phyloP scores from a whole-genome alignment of 2,329 filamentous ascomycete genomes.

The Colletotrichum tabaci region DNA sequence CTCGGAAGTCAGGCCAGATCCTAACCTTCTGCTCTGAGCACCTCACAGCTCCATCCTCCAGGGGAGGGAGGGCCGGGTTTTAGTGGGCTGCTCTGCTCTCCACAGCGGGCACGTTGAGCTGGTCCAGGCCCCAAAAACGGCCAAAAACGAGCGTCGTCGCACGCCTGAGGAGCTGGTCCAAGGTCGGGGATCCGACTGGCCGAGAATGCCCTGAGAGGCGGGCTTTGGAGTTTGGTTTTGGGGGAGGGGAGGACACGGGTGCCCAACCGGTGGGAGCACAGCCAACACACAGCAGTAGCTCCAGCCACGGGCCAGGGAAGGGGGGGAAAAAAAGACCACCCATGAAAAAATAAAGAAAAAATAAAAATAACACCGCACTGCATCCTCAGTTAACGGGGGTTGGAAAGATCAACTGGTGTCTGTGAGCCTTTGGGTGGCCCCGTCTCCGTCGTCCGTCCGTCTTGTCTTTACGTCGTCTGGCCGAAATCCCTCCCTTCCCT shows the following conservation, averaged over 20 bases:
- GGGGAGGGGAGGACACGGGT: conserved; percentile 21
- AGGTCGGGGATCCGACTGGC: conserved; percentile 36
- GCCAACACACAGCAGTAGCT: conserved; percentile 35
- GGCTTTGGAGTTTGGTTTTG: conserved; percentile 1
- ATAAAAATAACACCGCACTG: conserved; percentile 16
- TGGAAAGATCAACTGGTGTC: conserved; percentile 22
- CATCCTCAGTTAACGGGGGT: conserved; percentile 4
- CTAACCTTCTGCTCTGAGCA: not conserved
- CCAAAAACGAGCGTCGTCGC: conserved; percentile 35
- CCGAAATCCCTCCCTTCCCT: conserved; percentile 40
- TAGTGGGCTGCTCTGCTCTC: conserved; percentile 18
- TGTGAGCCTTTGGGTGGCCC: conserved; percentile 16
- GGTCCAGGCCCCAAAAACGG: conserved; percentile 27
- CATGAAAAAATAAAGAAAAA: conserved; percentile 6
- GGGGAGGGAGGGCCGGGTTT: not conserved
- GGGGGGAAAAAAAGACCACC: not conserved
- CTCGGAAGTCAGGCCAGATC: not conserved
- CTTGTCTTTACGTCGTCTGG: conserved; percentile 33
- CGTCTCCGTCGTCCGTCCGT: conserved; percentile 23
- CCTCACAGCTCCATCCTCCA: conserved; percentile 1
- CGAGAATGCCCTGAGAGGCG: not conserved
- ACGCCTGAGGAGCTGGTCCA: conserved; percentile 26
- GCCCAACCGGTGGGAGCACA: conserved; percentile 28
- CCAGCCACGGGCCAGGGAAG: conserved; percentile 11
- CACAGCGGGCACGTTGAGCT: conserved; percentile 33